Percentiles rank a stretch among this genome's conserved stretches.
phyloP scores from a whole-genome alignment of 371 early-diverging fungal species.

The Modicella reniformis region DNA sequence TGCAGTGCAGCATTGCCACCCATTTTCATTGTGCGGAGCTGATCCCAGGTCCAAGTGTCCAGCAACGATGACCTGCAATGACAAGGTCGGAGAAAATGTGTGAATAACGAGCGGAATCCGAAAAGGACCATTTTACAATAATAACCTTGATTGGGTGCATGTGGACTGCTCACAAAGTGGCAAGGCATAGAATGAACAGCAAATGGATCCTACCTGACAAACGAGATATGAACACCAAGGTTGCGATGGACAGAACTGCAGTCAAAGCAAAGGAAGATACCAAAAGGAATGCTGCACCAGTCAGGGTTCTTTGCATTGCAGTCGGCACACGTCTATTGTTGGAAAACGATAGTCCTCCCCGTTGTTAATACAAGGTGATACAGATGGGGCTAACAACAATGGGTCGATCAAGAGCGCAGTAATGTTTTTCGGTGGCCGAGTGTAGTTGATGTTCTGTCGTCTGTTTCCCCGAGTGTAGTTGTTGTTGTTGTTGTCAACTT shows the following conservation, averaged over 20 bases:
- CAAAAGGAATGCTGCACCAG: slow-evolving; percentile 97
- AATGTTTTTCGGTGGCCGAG: no score
- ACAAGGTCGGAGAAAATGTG: neutral
- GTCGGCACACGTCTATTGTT: slow-evolving; percentile 90
- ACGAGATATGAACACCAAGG: slow-evolving; percentile 95
- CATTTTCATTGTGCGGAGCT: slow-evolving; percentile 92
- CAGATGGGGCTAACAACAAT: no score
- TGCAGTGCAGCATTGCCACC: slow-evolving; percentile 84
- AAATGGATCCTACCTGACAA: slow-evolving; percentile 81
- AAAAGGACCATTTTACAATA: no score
- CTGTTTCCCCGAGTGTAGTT: neutral
- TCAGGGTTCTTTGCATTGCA: slow-evolving; percentile 96
- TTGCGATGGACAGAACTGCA: slow-evolving; percentile 96
- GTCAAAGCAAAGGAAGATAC: slow-evolving; percentile 97
- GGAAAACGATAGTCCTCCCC: neutral
- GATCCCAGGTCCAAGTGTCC: slow-evolving; percentile 94
- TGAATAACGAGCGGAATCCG: no score
- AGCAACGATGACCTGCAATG: slow-evolving; percentile 80
- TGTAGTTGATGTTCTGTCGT: no score
- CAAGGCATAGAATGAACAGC: no score
- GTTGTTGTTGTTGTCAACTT: slow-evolving; percentile 20
- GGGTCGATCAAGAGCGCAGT: no score
- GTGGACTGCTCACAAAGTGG: neutral
- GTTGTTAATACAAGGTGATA: neutral
- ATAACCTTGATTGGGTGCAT: neutral